Evolutionary conservation across 257 asterid species (phyloP), one percentile per base, ranked within the genome.

Genomic region (Solanum peruvianum): DNA sequence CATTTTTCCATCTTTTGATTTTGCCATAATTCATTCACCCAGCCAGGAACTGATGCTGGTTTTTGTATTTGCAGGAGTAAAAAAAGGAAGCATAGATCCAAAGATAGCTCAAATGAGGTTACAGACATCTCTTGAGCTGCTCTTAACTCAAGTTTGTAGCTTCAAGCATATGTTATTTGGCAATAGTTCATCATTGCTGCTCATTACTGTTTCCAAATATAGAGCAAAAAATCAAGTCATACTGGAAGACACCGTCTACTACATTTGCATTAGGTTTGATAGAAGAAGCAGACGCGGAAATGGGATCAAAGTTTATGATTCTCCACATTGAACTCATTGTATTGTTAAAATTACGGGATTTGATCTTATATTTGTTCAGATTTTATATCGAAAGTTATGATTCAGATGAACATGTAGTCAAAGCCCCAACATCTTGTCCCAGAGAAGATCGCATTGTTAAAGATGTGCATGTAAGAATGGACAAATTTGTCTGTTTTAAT

Each of bases 71-170:
- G 91, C 98, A 97, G 98, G 98, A 94, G 95, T 90, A 97, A 94
- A 92, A 97, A 97, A 89, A 94, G 98, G 82, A 97, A 97, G 92
- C 99, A 94, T 93, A 92, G 97, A 88, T 94, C 98, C 37, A 97
- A 95, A 89, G 98, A 94, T 35, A 83, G 93, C 88, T 91, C 95
- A 21, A 87, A 42, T 44, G 84, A 44, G 39, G 84, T 77, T 44
- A 25, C 62, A 13, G 84, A 25, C 35, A 77, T 77, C 64, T 44
- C 64, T 77, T 77, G 60, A 77, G 39, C 84, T 44, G 84, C 41
- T 77, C 84, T 18, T 25, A 7, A 42, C 83, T 76, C 37, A 77
- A 77, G 41, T 77, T 76, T 45, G 83, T 77, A 13, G 84, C 84
- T 44, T 77, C 39, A 77, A 77, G 84, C 39, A 14, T 44, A 44